Evolutionary conservation across 208 protist genomes (phyloP), one percentile per base, ranked within the genome.

Genomic region (Naegleria lovaniensis): DNA sequence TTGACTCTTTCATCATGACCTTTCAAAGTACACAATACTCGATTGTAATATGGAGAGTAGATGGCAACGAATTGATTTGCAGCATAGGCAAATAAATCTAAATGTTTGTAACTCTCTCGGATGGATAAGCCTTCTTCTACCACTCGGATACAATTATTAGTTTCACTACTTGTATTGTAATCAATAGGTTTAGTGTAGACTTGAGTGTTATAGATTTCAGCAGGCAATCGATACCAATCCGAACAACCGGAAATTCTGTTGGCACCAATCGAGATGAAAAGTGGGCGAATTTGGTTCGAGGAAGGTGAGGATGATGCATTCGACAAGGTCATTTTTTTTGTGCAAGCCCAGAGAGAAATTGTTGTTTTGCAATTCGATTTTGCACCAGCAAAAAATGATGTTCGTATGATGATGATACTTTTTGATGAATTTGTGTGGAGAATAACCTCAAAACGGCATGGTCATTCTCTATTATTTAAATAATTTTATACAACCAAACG

Each of bases 71-170:
- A 67, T 75, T 39, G 39, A 41, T 67, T 22, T n/a, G n/a, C 85
- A 13, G 48, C 43, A 67, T 89, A 89, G 11, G 85, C 85, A 89
- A 89, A 89, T 29, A 89, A 41, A 40, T 89, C 41, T 9, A 51
- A 51, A 36, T 55, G 19, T 86, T 51, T 86, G 19, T 40, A 19
- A 0, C 36, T 79, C 5, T 29, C 16, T 33, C 6, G 19, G 16
- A 79, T 36, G 22, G 55, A 15, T 48, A 7, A 48, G 43, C 43
- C 43, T 48, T 48, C 5, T 48, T 48, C 43, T 75, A 22, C 58
- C 19, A 79, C 29, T 36, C 16, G 29, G 16, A 36, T 79, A 36
- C 29, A 36, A 79, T 79, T 29, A 79, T 25, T 79, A 9, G 19
- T 7, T 0, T 79, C 67, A 4, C 13, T n/a, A n/a, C 3, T n/a